Conservation (phyloP, 352 stramenopile species). For the Blastocystis hominis region DNA sequence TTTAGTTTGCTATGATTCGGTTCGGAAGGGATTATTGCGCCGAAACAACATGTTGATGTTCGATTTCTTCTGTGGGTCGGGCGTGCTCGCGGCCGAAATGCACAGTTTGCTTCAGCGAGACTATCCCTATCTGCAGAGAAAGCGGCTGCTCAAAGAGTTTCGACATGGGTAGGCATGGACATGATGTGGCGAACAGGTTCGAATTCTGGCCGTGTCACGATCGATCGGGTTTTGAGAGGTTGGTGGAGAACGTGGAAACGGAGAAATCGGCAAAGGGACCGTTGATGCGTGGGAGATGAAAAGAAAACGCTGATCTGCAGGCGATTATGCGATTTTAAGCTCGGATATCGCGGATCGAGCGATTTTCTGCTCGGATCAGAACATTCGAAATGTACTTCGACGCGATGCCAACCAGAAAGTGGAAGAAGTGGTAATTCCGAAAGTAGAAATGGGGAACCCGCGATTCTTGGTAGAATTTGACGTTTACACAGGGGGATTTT, state of each 20-base stretch:
- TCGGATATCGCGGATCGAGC: conserved; percentile 7
- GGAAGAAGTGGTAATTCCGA: not conserved
- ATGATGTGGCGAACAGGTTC: not conserved
- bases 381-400: not conserved
- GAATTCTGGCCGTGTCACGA: conserved; percentile 32
- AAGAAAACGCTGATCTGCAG: not conserved
- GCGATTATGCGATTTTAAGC: conserved; percentile 9
- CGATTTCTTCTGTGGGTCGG: conserved; percentile 42
- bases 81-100: conserved; percentile 13
- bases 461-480: not conserved
- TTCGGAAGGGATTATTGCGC: not conserved
- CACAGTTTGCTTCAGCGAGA: not conserved
- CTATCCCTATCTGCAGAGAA: conserved; percentile 28
- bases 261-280: not conserved
- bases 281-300: not conserved
- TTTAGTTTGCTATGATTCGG: conserved; percentile 17
- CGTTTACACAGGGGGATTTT: not conserved
- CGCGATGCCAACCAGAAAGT: not conserved
- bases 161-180: not conserved
- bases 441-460: not conserved
- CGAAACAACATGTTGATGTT: conserved; percentile 50
- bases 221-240: not conserved
- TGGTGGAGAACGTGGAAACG: not conserved
- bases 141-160: conserved; percentile 2
- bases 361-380: conserved; percentile 22